Conservation (phyloP, 1,284 basidiomycete species). For the Gomphus sp. region DNA sequence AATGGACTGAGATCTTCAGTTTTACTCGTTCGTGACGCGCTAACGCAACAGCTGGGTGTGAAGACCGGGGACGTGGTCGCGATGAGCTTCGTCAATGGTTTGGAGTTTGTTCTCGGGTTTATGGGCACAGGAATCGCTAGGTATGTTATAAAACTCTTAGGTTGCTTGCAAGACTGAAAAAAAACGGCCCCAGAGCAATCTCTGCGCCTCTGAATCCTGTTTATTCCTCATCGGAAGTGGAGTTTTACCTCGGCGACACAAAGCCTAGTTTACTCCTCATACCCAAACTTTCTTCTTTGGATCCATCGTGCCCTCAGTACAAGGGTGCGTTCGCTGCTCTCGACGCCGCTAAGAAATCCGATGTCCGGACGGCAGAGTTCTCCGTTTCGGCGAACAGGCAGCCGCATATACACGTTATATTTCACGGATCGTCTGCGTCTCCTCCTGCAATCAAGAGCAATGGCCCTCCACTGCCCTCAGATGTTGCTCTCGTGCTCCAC, state of each 20-base stretch:
- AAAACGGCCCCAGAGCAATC: conserved; percentile 14
- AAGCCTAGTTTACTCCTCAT: conserved; percentile 18
- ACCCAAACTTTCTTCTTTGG: conserved; percentile 11
- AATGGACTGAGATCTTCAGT: conserved; percentile 13
- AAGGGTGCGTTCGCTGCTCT: conserved; percentile 13
- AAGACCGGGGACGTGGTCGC: conserved; percentile 17
- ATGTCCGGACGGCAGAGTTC: conserved; percentile 13
- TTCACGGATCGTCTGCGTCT: not conserved
- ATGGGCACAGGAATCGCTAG: conserved; percentile 17
- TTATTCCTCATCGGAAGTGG: conserved; percentile 17
- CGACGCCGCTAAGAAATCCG: conserved; percentile 14
- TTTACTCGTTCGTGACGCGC: conserved; percentile 12
- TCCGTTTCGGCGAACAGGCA: not conserved
- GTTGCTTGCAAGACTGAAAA: not conserved
- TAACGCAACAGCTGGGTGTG: conserved; percentile 15
- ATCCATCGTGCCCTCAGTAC: conserved; percentile 1
- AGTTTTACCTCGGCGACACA: conserved; percentile 19
- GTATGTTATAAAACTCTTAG: conserved; percentile 7
- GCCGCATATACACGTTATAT: not conserved
- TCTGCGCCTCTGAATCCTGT: conserved; percentile 19
- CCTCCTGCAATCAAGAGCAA: not conserved
- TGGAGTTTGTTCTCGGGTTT: conserved; percentile 19
- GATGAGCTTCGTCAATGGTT: conserved; percentile 16
- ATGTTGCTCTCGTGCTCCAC: conserved; percentile 41
- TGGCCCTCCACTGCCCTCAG: not conserved